Conservation (phyloP, 2,329 filamentous ascomycete genomes). For the Botrytis byssoidea region DNA sequence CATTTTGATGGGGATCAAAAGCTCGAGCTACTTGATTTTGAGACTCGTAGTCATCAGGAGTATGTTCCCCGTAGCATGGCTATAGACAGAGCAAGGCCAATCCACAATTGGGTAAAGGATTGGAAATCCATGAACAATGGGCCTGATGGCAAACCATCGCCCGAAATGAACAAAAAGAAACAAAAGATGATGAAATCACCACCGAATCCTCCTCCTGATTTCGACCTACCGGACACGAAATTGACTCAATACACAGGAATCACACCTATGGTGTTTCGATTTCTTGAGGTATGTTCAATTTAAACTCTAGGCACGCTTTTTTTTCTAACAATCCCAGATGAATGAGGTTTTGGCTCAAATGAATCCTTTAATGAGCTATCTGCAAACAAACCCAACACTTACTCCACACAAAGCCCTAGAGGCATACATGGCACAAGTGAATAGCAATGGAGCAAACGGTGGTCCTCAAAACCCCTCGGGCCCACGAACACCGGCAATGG, state of each 20-base stretch:
- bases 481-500: slow-evolving; percentile 37
- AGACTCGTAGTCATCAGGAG: slow-evolving; percentile 74
- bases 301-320: background rate
- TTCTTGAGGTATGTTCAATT: slow-evolving; percentile 54
- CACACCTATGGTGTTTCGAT: slow-evolving; percentile 60
- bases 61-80: slow-evolving; percentile 71
- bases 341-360: slow-evolving; percentile 66
- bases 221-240: slow-evolving; percentile 58
- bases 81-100: slow-evolving; percentile 59
- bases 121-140: slow-evolving; percentile 59
- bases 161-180: slow-evolving; percentile 69
- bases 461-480: slow-evolving; percentile 31
- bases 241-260: slow-evolving; percentile 58
- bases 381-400: slow-evolving; percentile 53
- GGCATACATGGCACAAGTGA: slow-evolving; percentile 54
- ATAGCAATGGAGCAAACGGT: slow-evolving; percentile 24
- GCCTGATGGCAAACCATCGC: slow-evolving; percentile 56
- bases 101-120: slow-evolving; percentile 64
- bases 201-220: slow-evolving; percentile 56
- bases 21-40: slow-evolving; percentile 82
- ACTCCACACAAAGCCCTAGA: slow-evolving; percentile 59
- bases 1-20: slow-evolving; percentile 77
- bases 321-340: slow-evolving; percentile 42
- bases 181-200: slow-evolving; percentile 59
- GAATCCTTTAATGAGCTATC: slow-evolving; percentile 61